Evolutionary conservation across 2,329 filamentous ascomycete species (phyloP).

Genomic region (Aspergillus sp.): DNA sequence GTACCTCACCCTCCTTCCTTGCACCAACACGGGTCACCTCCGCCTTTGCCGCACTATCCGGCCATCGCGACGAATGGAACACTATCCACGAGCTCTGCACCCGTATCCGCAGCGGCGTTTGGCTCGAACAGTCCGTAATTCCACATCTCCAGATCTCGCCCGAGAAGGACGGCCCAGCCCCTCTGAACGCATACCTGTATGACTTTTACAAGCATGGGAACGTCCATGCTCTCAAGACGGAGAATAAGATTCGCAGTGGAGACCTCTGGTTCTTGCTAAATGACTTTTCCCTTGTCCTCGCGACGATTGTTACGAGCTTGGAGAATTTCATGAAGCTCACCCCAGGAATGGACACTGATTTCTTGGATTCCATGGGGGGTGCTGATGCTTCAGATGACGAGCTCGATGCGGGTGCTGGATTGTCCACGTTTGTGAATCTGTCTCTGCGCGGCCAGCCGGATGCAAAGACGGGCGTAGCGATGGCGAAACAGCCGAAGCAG

Average conservation of each 20-base stretch:
- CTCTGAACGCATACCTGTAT: conserved; percentile 57
- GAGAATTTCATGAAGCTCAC: conserved; percentile 37
- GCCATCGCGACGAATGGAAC: conserved; percentile 65
- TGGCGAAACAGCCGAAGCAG: conserved; percentile 11
- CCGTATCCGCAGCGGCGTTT: conserved; percentile 69
- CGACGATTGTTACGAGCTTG: conserved; percentile 41
- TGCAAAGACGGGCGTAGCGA: not conserved
- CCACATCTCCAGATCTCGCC: conserved; percentile 69
- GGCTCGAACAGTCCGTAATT: conserved; percentile 74
- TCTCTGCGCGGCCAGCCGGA: not conserved
- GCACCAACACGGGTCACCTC: conserved; percentile 57
- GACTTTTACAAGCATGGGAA: conserved; percentile 80
- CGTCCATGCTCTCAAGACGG: conserved; percentile 60
- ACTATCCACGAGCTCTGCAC: conserved; percentile 70
- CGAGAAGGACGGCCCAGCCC: conserved; percentile 52
- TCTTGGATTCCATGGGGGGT: conserved; percentile 33
- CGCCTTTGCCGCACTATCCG: conserved; percentile 73
- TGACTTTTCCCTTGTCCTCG: conserved; percentile 61
- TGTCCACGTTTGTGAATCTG: too few relatives aligned
- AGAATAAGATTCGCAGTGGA: conserved; percentile 68
- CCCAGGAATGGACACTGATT: conserved; percentile 11
- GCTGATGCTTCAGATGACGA: conserved; percentile 34
- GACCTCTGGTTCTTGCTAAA: conserved; percentile 77
- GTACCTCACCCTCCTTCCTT: not conserved
- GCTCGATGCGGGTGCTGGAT: conserved; percentile 17